Base-by-base conservation (phyloP, 176 grass and related monocot species). In the Bonia amplexicaulis region DNA sequence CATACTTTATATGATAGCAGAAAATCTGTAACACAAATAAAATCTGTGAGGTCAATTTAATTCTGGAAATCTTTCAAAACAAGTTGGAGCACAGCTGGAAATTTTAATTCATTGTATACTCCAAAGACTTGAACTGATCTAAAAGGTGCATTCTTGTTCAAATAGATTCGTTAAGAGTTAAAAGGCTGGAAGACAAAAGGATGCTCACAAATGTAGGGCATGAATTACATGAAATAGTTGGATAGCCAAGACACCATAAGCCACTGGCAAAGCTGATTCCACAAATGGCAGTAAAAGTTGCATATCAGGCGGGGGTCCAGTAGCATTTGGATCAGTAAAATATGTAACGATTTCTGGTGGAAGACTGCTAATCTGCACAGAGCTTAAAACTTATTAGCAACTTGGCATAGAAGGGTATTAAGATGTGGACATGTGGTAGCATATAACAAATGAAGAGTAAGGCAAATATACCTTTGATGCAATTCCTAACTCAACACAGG, bases 241-340 rank as follows among this genome's bases (percentile, higher is more conserved):
- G 81, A 96, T 89, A 81, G 93, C 84, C 69, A 99, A 80, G 45
- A 96, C 96, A 20, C 96, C 93, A 88, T 99, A 99, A 82, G 96
- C 96, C 80, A 99, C 81, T 42, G 93, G 96, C 73, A 99, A 77
- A 82, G 96, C 91, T 64, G 96, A 94, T 82, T 99, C 96, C 75
- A 99, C 90, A 59, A 90, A 99, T 42, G 96, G 96, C 45, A 91
- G 52, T 41, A 99, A 83, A 80, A 96, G 90, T 84, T 96, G 93
- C 93, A 92, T 99, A 75, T 99, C 93, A 13, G 96, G 93, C 76
- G 96, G 91, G 60, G 96, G 93, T 71, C 90, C 93, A 20, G 88
- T 94, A 81, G 96, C 88, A 85, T 99, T 99, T 72, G 96, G 91
- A 89, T 99, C 96, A 22, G 92, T 99, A 74, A 99, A 99, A 81